Base-by-base conservation (phyloP, 2,329 filamentous ascomycete species). In the Penicillium vulpinum region DNA sequence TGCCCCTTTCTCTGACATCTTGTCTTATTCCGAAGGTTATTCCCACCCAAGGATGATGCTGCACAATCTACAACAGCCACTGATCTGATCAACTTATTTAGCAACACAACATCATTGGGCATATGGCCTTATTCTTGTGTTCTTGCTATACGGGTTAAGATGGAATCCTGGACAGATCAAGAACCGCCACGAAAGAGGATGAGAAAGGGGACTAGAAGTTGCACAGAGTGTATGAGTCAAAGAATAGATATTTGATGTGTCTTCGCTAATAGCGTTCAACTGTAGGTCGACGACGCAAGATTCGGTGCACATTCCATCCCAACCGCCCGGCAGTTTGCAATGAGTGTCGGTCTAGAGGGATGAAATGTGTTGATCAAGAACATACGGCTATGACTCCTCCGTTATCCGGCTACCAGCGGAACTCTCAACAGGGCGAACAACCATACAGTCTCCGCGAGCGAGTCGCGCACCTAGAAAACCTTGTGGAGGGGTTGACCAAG, bases 181-280 rank as follows among this genome's bases (percentile, higher is more conserved):
- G 73, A 65, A 1, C 74, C 70, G 3, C 66, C 73, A n/a, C 70
- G 70, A 33, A 77, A 77, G 64, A 77, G 70, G 59, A 77, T 78
- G 73, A 66, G 75, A 43, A 78, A 77, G 43, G 75, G 75, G 21
- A 78, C 75, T 22, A 76, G 73, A 58, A 77, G 75, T 57, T 78
- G 75, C 62, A 63, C 67, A 47, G 75, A 77, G 66, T 78, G 75
- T 73, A 66, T 45, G 66, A 56, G 35, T 33, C 24, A n/a, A 24
- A 28, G 1, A 28, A 29, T 26, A 21, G 24, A 44, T 21, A 13
- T 35, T 51, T 35, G 28, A 5, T 44, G 28, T 41, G 6, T 16
- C 9, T 1, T 8, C 26, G 35, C 45, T 35, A 26, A 58, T 43
- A 28, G 15, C 28, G 31, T 52, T 49, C 21, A 4, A 31, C 29